phyloP scores from a whole-genome alignment of 306 rosid species.

The Urtica urens region DNA sequence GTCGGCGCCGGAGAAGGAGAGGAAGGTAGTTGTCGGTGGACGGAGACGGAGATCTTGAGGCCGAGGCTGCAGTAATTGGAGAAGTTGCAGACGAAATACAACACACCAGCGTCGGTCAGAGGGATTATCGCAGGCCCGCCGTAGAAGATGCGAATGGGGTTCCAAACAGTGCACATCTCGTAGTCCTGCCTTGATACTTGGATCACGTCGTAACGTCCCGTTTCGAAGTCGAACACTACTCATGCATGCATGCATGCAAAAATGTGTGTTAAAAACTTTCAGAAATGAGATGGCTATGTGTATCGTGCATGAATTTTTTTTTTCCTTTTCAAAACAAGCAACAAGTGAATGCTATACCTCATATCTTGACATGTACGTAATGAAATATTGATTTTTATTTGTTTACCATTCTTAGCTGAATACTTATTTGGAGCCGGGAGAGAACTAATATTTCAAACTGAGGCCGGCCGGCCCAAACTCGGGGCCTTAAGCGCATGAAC shows the following conservation, averaged over 20 bases:
- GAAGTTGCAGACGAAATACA: conserved; percentile 27
- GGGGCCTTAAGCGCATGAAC: too few species aligned
- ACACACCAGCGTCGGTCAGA: conserved; percentile 15
- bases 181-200: conserved; percentile 34
- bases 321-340: too few species aligned
- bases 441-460: too few species aligned
- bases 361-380: too few species aligned
- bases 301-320: too few species aligned
- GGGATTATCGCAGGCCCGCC: conserved; percentile 23
- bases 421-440: too few species aligned
- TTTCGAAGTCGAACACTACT: conserved; percentile 29
- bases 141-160: conserved; percentile 13
- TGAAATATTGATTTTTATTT: too few species aligned
- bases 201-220: conserved; percentile 23
- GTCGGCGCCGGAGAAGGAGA: conserved; percentile 11
- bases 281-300: too few species aligned
- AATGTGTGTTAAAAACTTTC: not conserved
- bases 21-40: conserved; percentile 13
- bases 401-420: too few species aligned
- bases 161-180: conserved; percentile 29
- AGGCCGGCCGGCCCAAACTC: too few species aligned
- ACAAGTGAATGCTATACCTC: too few species aligned
- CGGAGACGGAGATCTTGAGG: conserved; percentile 21
- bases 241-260: not conserved
- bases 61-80: conserved; percentile 34